Conservation (phyloP, 2,329 filamentous ascomycete genomes). For the Pyrenochaeta sp. region DNA sequence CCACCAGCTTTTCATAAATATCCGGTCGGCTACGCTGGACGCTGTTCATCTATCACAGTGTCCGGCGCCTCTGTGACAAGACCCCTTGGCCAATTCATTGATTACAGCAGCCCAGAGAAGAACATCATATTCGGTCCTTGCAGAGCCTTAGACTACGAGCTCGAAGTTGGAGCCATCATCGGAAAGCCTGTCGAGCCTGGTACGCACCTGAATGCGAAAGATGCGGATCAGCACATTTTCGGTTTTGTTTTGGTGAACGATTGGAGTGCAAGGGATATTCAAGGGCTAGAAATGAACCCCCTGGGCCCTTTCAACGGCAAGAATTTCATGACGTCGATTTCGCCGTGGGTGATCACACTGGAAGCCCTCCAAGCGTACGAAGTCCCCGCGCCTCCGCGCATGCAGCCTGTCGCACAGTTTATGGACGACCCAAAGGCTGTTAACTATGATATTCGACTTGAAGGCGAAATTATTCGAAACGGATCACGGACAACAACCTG, state of each 20-base stretch:
- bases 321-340: constrained; percentile 66
- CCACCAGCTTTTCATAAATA: constrained; percentile 40
- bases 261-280: constrained; percentile 69
- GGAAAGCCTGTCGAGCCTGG: constrained; percentile 51
- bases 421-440: constrained; percentile 30
- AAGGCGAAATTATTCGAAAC: constrained; percentile 28
- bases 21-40: constrained; percentile 62
- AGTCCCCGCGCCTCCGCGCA: constrained; percentile 27
- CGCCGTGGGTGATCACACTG: constrained; percentile 67
- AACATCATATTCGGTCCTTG: constrained; percentile 59
- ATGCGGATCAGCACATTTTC: constrained; percentile 64
- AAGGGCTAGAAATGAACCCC: constrained; percentile 67
- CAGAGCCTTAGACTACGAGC: constrained; percentile 56
- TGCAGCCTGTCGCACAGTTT: constrained; percentile 29
- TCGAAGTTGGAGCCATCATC: constrained; percentile 58
- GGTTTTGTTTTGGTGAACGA: constrained; percentile 70
- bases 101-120: constrained; percentile 49
- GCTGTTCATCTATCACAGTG: constrained; percentile 61
- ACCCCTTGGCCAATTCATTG: constrained; percentile 37
- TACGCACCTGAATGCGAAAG: constrained; percentile 47
- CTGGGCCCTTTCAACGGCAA: constrained; percentile 69
- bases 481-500: constrained; percentile 29
- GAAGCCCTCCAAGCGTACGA: constrained; percentile 60
- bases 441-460: constrained; percentile 36
- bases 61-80: constrained; percentile 51